Percentiles rank a stretch among this genome's conserved stretches.
phyloP scores from a whole-genome alignment of 2,329 filamentous ascomycete genomes.

The Microsporum audouinii region DNA sequence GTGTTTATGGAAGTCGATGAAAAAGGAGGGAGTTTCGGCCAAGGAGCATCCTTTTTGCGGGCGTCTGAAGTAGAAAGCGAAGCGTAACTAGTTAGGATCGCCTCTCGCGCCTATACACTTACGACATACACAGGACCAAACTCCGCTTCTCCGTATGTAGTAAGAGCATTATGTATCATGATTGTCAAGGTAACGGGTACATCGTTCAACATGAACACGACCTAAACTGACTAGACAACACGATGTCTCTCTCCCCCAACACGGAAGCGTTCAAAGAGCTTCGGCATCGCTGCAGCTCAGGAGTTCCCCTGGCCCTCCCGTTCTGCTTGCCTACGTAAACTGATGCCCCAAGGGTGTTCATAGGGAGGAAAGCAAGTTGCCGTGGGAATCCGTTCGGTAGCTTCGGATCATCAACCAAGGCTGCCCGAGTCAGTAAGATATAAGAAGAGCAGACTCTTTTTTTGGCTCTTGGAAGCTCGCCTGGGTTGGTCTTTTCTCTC shows the following conservation, averaged over 20 bases:
- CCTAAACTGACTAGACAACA: neutral
- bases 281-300: neutral
- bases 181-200: neutral
- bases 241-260: neutral
- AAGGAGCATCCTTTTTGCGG: neutral
- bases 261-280: neutral
- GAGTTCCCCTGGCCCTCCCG: neutral
- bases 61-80: neutral
- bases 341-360: neutral
- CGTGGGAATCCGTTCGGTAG: slow-evolving; percentile 1
- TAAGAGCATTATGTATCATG: neutral
- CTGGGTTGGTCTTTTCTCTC: neutral
- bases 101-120: neutral
- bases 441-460: neutral
- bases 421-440: slow-evolving; percentile 2
- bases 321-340: neutral
- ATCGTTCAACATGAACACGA: neutral
- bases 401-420: slow-evolving; percentile 6
- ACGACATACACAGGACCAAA: neutral
- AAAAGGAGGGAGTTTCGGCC: neutral
- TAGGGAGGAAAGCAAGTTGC: neutral
- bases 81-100: neutral
- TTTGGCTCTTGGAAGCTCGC: slow-evolving; percentile 1
- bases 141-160: neutral
- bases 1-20: neutral